phyloP scores from a whole-genome alignment of 306 rosid species.

The Abrus pulchellus region DNA sequence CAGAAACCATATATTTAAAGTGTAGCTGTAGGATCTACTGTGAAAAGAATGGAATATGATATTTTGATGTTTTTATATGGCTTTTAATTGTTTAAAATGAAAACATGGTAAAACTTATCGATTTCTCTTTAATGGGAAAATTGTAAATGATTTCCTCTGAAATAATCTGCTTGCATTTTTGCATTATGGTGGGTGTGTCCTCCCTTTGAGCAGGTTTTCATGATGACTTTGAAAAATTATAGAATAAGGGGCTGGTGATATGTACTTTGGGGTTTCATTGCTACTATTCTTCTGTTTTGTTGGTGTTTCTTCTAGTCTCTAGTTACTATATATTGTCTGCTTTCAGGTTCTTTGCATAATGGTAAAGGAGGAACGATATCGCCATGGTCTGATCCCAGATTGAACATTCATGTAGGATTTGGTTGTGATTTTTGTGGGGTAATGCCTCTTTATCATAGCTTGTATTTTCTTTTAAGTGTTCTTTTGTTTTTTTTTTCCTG shows the following conservation, averaged over 20 bases:
- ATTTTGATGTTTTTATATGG: too few relatives aligned
- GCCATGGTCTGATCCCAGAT: conserved; percentile 32
- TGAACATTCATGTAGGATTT: conserved; percentile 51
- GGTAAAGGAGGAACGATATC: conserved; percentile 40
- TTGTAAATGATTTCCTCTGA: too few relatives aligned
- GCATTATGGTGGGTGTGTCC: too few relatives aligned
- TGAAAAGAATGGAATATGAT: too few relatives aligned
- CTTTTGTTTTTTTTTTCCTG: background rate
- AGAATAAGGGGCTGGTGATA: background rate
- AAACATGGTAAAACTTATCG: too few relatives aligned
- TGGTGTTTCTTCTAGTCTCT: background rate
- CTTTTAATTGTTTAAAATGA: too few relatives aligned
- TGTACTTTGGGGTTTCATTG: conserved; percentile 28
- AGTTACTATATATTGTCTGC: conserved; percentile 43
- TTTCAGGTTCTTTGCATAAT: conserved; percentile 62
- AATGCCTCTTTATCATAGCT: conserved; percentile 51
- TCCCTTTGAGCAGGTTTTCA: too few relatives aligned
- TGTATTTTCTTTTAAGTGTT: conserved; percentile 2
- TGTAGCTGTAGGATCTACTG: too few relatives aligned
- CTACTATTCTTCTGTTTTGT: conserved; percentile 8
- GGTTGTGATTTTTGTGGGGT: conserved; percentile 98
- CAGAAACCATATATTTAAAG: too few relatives aligned
- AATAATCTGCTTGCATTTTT: too few relatives aligned
- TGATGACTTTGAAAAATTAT: too few relatives aligned
- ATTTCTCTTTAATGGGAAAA: too few relatives aligned